Evolutionary conservation across 2,329 filamentous ascomycete species (phyloP).

Genomic region (Fusarium humuli): DNA sequence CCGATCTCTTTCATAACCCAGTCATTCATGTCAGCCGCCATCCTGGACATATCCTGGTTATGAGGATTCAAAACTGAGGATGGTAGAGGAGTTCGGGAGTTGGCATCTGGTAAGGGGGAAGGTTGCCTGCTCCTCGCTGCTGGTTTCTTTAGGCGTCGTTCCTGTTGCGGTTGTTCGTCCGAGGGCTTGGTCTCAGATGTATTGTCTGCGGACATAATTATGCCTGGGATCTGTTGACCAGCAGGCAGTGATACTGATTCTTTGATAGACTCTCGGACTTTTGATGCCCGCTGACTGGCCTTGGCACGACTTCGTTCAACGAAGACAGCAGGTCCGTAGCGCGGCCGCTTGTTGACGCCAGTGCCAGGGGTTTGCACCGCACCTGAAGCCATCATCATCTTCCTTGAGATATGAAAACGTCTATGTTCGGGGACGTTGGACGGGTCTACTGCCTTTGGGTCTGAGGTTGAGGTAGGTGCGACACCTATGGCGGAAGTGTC

Average conservation of each 20-base stretch:
- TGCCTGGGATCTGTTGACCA: conserved; percentile 2
- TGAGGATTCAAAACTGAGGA: conserved; percentile 51
- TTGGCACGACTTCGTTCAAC: conserved; percentile 63
- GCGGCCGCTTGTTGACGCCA: conserved; percentile 56
- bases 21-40: conserved; percentile 67
- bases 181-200: neutral
- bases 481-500: neutral
- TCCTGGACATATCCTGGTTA: conserved; percentile 60
- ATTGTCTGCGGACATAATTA: conserved; percentile 11
- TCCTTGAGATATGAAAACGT: conserved; percentile 67
- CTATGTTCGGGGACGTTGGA: conserved; percentile 54
- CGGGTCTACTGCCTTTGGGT: conserved; percentile 17
- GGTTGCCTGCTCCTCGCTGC: conserved; percentile 46
- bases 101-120: conserved; percentile 37
- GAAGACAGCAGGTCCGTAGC: conserved; percentile 63
- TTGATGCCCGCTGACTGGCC: conserved; percentile 44
- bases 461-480: conserved; percentile 24
- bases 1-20: conserved; percentile 71
- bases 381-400: conserved; percentile 53
- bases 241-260: conserved; percentile 8
- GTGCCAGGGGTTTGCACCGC: conserved; percentile 35
- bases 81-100: conserved; percentile 48
- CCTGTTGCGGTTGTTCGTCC: conserved; percentile 23
- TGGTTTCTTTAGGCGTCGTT: conserved; percentile 52
- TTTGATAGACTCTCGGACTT: conserved; percentile 23